Conservation (phyloP, 1,284 basidiomycete genomes). For the Ustilago bromivora region DNA sequence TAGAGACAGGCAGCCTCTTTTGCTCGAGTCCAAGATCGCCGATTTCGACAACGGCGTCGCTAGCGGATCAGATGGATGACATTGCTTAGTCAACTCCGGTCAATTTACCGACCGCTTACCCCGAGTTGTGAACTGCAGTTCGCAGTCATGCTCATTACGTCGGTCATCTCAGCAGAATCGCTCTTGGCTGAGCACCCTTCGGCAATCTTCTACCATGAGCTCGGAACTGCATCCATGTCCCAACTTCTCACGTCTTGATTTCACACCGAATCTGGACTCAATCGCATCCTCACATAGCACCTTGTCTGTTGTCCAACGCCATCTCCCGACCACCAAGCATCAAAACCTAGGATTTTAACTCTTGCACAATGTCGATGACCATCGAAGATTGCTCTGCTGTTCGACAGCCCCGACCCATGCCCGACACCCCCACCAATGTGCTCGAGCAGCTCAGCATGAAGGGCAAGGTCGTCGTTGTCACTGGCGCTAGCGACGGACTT, state of each 20-base stretch:
- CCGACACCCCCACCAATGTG: constrained; percentile 51
- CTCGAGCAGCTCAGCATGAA: constrained; percentile 62
- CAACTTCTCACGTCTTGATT: not conserved
- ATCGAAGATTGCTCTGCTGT: constrained; percentile 51
- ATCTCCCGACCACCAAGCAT: not conserved
- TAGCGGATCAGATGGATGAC: no score
- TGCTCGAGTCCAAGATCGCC: no score
- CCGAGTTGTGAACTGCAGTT: not conserved
- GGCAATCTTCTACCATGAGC: not conserved
- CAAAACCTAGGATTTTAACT: not conserved
- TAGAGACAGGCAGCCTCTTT: no score
- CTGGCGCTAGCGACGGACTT: constrained; percentile 67
- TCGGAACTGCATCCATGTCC: not conserved
- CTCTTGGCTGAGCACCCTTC: not conserved
- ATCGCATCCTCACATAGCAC: not conserved
- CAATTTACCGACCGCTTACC: not conserved
- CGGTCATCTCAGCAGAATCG: not conserved
- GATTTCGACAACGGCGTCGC: no score
- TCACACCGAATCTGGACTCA: not conserved
- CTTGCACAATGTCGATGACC: constrained; percentile 55
- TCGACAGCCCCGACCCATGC: constrained; percentile 43
- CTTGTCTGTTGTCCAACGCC: not conserved
- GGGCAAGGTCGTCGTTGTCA: constrained; percentile 66
- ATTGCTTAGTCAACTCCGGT: not conserved
- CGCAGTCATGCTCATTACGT: not conserved